Conservation (phyloP, 1,139 yeast species). For the Pneumocystis oryctolagi region DNA sequence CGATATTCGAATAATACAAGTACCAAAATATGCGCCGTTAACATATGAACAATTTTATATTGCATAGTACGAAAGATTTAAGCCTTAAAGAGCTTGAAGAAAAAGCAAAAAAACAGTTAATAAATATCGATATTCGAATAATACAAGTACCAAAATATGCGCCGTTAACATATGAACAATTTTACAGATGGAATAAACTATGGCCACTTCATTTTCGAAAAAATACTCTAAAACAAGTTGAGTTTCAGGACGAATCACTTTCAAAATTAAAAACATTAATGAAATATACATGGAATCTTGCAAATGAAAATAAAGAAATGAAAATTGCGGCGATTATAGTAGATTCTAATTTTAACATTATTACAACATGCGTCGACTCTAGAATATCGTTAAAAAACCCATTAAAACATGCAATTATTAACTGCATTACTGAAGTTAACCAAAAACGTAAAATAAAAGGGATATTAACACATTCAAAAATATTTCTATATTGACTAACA, state of each 20-base stretch:
- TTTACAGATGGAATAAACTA: slow-evolving; percentile 4
- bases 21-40: slow-evolving; percentile 6
- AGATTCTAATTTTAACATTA: background rate
- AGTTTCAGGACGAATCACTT: slow-evolving; percentile 3
- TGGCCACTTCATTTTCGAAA: slow-evolving; percentile 11
- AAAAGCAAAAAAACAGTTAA: background rate
- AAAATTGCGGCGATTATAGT: background rate
- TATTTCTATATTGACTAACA: slow-evolving; percentile 5
- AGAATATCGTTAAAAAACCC: slow-evolving; percentile 27
- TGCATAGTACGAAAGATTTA: slow-evolving; percentile 4
- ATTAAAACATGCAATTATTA: slow-evolving; percentile 59
- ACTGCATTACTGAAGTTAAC: slow-evolving; percentile 50
- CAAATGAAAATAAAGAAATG: background rate
- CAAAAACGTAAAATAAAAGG: slow-evolving; percentile 28
- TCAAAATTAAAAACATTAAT: slow-evolving; percentile 4
- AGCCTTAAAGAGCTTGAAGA: slow-evolving; percentile 2
- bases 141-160: slow-evolving; percentile 5
- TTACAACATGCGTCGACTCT: background rate
- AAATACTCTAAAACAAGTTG: slow-evolving; percentile 1
- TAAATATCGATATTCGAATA: background rate
- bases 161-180: slow-evolving; percentile 6
- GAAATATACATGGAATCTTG: slow-evolving; percentile 2
- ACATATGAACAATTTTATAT: slow-evolving; percentile 4
- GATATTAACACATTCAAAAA: slow-evolving; percentile 20
- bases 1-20: background rate